A percentile compares a stretch with the other conserved stretches of the same genome.
These are phyloP conservation scores for Globisporangium apiculatum DNA, from an alignment of 352 stramenopile species.

Conservation along the genomic window DNA sequence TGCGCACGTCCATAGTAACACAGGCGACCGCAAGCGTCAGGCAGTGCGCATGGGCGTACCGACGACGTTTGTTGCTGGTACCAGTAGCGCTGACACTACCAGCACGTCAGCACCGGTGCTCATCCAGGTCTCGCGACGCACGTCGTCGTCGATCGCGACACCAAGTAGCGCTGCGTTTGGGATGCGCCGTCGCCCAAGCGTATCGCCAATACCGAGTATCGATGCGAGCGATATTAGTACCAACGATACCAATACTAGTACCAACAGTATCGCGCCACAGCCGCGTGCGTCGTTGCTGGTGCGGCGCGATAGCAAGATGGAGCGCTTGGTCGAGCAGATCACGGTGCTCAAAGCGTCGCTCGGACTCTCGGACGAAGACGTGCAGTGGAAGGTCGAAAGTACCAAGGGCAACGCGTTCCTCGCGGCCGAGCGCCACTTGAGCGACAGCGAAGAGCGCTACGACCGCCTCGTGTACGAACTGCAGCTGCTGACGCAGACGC, in stretches of 20 bases:
- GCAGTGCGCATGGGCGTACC: conserved; percentile 7
- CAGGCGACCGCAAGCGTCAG: conserved; percentile 4
- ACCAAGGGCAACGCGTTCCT: conserved; percentile 67
- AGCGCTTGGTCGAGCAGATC: conserved; percentile 65
- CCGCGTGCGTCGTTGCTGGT: conserved; percentile 22
- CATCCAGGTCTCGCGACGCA: conserved; percentile 49
- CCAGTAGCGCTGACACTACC: background rate
- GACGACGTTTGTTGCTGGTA: background rate
- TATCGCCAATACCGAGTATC: conserved; percentile 34
- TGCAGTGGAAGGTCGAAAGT: conserved; percentile 76
- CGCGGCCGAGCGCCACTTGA: conserved; percentile 42
- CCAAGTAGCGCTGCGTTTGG: conserved; percentile 22
- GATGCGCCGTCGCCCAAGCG: conserved; percentile 36
- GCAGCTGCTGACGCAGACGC: conserved; percentile 39
- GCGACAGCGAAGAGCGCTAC: conserved; percentile 56
- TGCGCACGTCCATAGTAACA: background rate
- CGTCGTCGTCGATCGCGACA: conserved; percentile 40
- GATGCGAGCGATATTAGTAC: background rate
- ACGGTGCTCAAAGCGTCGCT: conserved; percentile 66
- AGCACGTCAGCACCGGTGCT: conserved; percentile 20
- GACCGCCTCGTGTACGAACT: conserved; percentile 63
- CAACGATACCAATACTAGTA: background rate
- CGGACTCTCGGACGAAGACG: conserved; percentile 67
- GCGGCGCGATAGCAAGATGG: conserved; percentile 48
- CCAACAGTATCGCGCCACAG: background rate